Conservation (phyloP, 2,329 filamentous ascomycete genomes). For the Knufia fluminis region DNA sequence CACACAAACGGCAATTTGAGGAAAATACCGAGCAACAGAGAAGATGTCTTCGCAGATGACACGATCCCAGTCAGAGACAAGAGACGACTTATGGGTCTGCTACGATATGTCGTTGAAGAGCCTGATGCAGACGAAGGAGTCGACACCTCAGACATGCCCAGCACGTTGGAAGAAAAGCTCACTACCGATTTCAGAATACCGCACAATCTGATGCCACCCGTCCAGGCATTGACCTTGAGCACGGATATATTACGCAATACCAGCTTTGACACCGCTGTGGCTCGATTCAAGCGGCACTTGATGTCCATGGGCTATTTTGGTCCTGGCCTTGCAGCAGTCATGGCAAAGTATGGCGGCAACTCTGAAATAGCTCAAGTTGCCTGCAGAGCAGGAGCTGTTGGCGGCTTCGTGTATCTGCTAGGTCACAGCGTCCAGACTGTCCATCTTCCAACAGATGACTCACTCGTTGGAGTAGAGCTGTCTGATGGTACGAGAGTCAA, state of each 20-base stretch:
- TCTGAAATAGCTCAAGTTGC: conserved; percentile 86
- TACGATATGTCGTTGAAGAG: conserved; percentile 74
- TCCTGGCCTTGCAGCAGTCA: conserved; percentile 76
- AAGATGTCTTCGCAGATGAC: conserved; percentile 79
- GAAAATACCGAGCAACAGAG: conserved; percentile 76
- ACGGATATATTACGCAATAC: conserved; percentile 47
- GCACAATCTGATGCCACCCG: conserved; percentile 52
- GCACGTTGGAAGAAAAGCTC: conserved; percentile 40
- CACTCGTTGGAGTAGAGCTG: conserved; percentile 26
- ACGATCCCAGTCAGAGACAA: conserved; percentile 72
- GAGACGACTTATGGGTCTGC: conserved; percentile 81
- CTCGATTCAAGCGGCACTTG: conserved; percentile 67
- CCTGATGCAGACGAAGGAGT: conserved; percentile 43
- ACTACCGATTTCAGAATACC: conserved; percentile 57
- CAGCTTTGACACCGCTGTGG: conserved; percentile 59
- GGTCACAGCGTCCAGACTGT: conserved; percentile 50
- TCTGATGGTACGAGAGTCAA: conserved; percentile 31
- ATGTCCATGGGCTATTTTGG: conserved; percentile 82
- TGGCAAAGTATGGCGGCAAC: conserved; percentile 86
- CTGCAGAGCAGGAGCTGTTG: conserved; percentile 82
- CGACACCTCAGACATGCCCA: conserved; percentile 47
- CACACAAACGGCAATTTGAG: conserved; percentile 44
- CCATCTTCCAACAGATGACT: conserved; percentile 13
- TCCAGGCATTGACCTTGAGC: conserved; percentile 65
- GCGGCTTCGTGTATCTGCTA: conserved; percentile 82